These are phyloP conservation scores for Pseudisothecium myosuroides DNA, from an alignment of 225 moss, liverwort and hornwort genomes.

Conservation along the genomic window DNA sequence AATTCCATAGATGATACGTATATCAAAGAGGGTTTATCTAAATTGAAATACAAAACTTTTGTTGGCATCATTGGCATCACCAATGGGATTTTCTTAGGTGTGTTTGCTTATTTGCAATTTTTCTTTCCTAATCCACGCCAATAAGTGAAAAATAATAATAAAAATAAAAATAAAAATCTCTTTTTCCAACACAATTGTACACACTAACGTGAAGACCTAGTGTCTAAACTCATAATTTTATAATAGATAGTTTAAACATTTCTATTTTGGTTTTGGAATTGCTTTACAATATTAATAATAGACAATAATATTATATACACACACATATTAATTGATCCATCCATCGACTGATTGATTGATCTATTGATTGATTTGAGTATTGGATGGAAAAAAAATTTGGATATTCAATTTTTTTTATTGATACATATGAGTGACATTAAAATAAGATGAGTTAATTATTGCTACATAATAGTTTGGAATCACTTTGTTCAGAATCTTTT, in stretches of 20 bases:
- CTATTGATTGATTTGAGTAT: too few species aligned
- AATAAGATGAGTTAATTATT: neutral
- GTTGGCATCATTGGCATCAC: neutral
- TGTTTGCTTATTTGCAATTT: neutral
- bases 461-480: too few species aligned
- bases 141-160: neutral
- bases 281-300: neutral
- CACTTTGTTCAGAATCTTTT: neutral
- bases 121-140: rapidly evolving
- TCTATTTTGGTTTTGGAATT: neutral
- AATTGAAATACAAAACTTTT: neutral
- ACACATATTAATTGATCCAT: too few species aligned
- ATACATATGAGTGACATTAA: neutral
- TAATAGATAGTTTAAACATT: neutral
- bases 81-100: rapidly evolving
- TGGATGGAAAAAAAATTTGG: neutral
- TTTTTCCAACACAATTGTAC: rapidly evolving
- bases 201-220: rapidly evolving
- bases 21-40: rapidly evolving
- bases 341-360: too few species aligned
- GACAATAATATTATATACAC: too few species aligned
- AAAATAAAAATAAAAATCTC: too few species aligned
- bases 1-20: neutral
- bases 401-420: neutral
- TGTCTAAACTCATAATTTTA: neutral